Conservation (phyloP, 768 basidiomycete genomes). For the Pleurotus eryngii region DNA sequence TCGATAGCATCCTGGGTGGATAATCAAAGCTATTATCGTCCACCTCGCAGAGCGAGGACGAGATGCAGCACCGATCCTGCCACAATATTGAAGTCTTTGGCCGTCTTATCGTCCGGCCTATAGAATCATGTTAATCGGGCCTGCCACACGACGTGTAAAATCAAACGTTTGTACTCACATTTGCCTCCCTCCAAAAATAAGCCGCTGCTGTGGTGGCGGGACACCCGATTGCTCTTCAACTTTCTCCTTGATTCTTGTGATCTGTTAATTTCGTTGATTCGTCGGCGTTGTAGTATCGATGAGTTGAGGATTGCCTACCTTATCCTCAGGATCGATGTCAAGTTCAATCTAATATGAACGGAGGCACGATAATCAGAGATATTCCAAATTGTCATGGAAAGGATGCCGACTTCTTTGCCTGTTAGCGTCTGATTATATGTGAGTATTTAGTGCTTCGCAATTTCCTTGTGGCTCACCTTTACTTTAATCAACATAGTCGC, state of each 20-base stretch:
- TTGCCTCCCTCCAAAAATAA: constrained; percentile 91
- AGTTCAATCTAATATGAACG: constrained; percentile 47
- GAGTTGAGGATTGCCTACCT: constrained; percentile 41
- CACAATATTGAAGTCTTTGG: constrained; percentile 76
- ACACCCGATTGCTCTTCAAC: constrained; percentile 99
- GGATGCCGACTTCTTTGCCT: constrained; percentile 79
- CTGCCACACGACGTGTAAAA: background rate
- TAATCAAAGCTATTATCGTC: constrained; percentile 38
- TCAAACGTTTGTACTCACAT: constrained; percentile 53
- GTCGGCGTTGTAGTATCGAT: background rate
- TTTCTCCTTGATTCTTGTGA: constrained; percentile 92
- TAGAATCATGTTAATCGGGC: background rate
- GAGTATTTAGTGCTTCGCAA: background rate
- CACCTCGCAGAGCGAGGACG: constrained; percentile 93
- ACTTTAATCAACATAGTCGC: constrained; percentile 81
- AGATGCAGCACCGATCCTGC: constrained; percentile 90
- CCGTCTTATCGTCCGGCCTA: constrained; percentile 91
- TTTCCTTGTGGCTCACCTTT: constrained; percentile 50
- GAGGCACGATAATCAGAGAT: background rate
- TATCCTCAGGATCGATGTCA: constrained; percentile 88
- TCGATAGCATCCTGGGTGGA: background rate
- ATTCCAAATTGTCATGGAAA: background rate
- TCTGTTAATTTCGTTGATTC: constrained; percentile 42
- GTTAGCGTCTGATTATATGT: constrained; percentile 72
- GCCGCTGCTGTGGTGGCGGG: constrained; percentile 90